These are phyloP conservation scores for Phytophthora syringae DNA, from an alignment of 352 stramenopile species.

Conservation along the genomic window DNA sequence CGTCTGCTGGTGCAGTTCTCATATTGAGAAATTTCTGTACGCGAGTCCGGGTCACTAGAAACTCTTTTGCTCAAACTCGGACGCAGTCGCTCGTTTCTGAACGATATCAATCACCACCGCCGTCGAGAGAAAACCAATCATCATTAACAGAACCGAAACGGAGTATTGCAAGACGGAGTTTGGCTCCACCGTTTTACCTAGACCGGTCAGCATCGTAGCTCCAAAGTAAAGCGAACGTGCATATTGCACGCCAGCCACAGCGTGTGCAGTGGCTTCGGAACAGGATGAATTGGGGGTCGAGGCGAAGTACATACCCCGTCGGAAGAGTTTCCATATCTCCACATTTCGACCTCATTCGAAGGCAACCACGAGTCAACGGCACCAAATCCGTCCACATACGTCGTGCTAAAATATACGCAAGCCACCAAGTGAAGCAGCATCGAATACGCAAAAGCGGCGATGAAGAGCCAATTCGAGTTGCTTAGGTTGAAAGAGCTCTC, in stretches of 20 bases:
- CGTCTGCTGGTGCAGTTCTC: constrained; percentile 42
- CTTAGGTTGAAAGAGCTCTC: constrained; percentile 26
- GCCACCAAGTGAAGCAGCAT: constrained; percentile 40
- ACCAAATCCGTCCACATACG: constrained; percentile 44
- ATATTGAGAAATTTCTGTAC: constrained; percentile 64
- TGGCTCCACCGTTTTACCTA: constrained; percentile 54
- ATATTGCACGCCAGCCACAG: constrained; percentile 40
- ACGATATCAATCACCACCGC: constrained; percentile 46
- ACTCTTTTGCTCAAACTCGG: constrained; percentile 70
- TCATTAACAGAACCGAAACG: constrained; percentile 50
- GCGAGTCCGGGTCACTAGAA: constrained; percentile 53
- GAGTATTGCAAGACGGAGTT: constrained; percentile 36
- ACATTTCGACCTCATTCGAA: constrained; percentile 22
- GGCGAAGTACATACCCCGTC: constrained; percentile 5
- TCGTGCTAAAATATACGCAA: constrained; percentile 43
- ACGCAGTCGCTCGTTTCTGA: constrained; percentile 56
- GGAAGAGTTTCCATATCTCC: background rate
- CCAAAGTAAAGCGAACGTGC: constrained; percentile 49
- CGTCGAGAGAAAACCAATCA: constrained; percentile 49
- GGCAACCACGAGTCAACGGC: constrained; percentile 31
- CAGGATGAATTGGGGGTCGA: constrained; percentile 10
- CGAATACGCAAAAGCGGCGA: constrained; percentile 18
- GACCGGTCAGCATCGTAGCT: constrained; percentile 48
- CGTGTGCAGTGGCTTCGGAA: constrained; percentile 5
- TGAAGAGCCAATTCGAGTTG: constrained; percentile 10